These are phyloP conservation scores for Gloeophyllum trabeum DNA, from an alignment of 768 basidiomycete genomes.

Conservation along the genomic window DNA sequence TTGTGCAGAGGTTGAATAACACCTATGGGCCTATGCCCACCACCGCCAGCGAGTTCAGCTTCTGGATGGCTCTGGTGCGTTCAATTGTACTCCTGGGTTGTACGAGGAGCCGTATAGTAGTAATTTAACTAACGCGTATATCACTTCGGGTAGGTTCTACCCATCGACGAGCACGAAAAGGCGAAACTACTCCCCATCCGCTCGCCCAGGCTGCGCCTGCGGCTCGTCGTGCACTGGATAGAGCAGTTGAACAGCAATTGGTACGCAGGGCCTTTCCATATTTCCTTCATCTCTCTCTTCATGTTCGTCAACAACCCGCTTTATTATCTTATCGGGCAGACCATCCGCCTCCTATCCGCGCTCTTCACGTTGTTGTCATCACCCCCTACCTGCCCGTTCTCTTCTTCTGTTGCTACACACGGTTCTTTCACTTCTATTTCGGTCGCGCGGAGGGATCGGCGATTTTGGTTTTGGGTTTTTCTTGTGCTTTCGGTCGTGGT, in stretches of 20 bases:
- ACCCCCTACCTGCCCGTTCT: no score
- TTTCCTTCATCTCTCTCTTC: background rate
- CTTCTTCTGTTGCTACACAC: no score
- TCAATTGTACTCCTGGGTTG: no score
- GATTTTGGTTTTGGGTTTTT: background rate
- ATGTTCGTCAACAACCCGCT: no score
- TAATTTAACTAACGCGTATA: no score
- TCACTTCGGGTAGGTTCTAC: slow-evolving; percentile 39
- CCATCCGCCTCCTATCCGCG: no score
- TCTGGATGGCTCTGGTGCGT: slow-evolving; percentile 76
- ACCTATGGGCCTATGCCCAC: slow-evolving; percentile 69
- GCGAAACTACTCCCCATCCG: slow-evolving; percentile 77
- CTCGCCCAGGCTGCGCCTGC: slow-evolving; percentile 64
- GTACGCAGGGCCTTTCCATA: slow-evolving; percentile 16
- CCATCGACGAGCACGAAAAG: slow-evolving; percentile 87
- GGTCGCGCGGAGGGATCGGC: no score
- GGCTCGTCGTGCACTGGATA: slow-evolving; percentile 91
- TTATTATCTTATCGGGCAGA: no score
- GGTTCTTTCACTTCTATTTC: no score
- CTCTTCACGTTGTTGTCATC: no score
- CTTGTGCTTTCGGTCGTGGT: background rate
- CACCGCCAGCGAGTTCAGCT: slow-evolving; percentile 65
- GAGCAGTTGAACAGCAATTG: slow-evolving; percentile 58
- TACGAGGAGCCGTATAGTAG: no score
- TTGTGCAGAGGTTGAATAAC: slow-evolving; percentile 75